Evolutionary conservation across 106 monocot genomes (phyloP).

Genomic region (Gastrodia elata): DNA sequence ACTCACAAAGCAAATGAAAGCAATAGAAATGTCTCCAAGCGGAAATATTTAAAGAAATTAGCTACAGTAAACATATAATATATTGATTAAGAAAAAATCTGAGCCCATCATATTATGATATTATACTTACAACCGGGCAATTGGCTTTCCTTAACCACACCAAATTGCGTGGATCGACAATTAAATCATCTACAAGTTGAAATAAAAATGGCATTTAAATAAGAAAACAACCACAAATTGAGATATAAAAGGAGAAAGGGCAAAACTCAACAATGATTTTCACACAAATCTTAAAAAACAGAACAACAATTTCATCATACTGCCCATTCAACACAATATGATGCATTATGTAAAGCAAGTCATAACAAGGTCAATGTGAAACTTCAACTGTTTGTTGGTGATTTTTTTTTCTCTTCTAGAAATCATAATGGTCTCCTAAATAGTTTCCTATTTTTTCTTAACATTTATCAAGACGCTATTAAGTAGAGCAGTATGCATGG

Average conservation of each 20-base stretch:
- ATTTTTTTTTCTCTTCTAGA: background rate
- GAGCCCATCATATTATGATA: constrained; percentile 2
- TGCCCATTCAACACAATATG: background rate
- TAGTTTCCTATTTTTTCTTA: background rate
- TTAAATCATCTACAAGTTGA: constrained; percentile 71
- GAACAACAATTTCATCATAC: background rate
- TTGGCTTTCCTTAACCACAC: constrained; percentile 96
- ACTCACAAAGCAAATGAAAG: background rate
- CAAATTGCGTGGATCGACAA: constrained; percentile 94
- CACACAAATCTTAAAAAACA: background rate
- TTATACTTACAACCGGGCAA: constrained; percentile 76
- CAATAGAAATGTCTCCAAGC: background rate
- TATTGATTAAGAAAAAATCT: background rate
- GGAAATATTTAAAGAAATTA: background rate
- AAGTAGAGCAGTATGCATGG: background rate
- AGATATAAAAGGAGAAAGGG: background rate
- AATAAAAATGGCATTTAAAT: background rate
- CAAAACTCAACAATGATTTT: background rate
- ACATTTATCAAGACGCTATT: background rate
- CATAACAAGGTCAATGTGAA: background rate
- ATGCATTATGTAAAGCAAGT: background rate
- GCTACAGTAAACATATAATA: background rate
- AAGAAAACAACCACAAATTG: background rate
- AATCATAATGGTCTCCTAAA: background rate
- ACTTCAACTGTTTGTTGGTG: background rate